Percentiles rank a stretch among this genome's conserved stretches.
These are phyloP conservation scores for Sporothrix luriei DNA, from an alignment of 2,329 filamentous ascomycete genomes.

Conservation along the genomic window DNA sequence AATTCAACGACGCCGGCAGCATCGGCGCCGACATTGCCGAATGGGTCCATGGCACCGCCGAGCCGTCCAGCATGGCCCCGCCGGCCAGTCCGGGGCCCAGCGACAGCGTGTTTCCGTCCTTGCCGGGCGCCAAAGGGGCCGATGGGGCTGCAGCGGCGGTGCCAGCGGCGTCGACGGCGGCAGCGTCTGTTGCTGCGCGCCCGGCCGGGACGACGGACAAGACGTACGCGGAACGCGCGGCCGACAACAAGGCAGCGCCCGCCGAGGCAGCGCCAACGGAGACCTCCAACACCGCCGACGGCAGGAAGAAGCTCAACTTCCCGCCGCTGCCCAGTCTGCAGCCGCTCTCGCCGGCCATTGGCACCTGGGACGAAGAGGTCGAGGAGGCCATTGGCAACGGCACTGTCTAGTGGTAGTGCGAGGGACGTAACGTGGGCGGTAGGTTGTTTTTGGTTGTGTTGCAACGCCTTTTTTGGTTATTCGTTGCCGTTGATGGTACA, in stretches of 20 bases:
- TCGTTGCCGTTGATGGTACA: not conserved
- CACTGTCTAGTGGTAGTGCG: conserved; percentile 10
- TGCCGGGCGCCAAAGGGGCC: conserved; percentile 39
- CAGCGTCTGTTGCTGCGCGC: not conserved
- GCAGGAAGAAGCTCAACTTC: conserved; percentile 31
- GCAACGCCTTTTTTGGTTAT: no score
- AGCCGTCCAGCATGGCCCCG: conserved; percentile 35
- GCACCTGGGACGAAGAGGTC: conserved; percentile 63
- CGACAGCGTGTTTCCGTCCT: conserved; percentile 48
- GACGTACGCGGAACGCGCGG: not conserved
- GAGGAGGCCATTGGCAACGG: conserved; percentile 49
- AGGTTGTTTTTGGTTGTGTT: not conserved
- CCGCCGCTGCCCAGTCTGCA: conserved; percentile 35
- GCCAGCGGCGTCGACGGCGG: not conserved
- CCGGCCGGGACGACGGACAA: not conserved
- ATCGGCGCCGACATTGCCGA: conserved; percentile 35
- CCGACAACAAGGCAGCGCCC: not conserved
- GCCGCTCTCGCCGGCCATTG: conserved; percentile 46
- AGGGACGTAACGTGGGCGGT: not conserved
- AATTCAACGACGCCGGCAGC: conserved; percentile 35
- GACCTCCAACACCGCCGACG: conserved; percentile 27
- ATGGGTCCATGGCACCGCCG: conserved; percentile 36
- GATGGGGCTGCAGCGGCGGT: no score
- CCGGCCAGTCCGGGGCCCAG: conserved; percentile 41
- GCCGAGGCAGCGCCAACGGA: conserved; percentile 16